These are phyloP conservation scores for Boletellus deceptivus DNA, from an alignment of 1,284 basidiomycete species.

Conservation along the genomic window DNA sequence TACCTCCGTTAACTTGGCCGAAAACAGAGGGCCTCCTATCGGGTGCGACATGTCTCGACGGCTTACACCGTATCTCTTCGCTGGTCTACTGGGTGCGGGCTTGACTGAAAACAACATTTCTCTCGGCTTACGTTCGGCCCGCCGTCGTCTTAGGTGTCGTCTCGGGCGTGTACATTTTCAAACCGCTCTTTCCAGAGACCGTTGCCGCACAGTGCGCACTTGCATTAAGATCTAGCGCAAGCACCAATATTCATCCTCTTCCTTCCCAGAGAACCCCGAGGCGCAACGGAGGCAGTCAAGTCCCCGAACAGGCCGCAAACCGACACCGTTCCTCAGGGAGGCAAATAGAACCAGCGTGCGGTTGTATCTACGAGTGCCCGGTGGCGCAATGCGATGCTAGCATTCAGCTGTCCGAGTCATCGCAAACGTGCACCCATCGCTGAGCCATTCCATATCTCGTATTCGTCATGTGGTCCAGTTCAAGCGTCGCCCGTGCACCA, in stretches of 20 bases:
- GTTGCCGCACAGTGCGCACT: conserved; percentile 15
- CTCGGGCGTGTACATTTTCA: conserved; percentile 64
- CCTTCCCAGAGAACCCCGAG: conserved; percentile 13
- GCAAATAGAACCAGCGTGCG: conserved; percentile 10
- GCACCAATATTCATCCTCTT: conserved; percentile 2
- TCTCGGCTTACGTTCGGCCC: conserved; percentile 6
- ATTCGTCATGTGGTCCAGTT: conserved; percentile 15
- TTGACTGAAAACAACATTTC: not conserved
- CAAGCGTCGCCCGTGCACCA: not conserved
- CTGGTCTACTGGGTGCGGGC: conserved; percentile 28
- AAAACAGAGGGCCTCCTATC: conserved; percentile 28
- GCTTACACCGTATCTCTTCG: conserved; percentile 27
- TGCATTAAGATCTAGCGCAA: not conserved
- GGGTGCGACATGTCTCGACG: conserved; percentile 29
- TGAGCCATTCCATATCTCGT: not conserved
- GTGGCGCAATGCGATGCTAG: not conserved
- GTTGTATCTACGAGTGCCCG: not conserved
- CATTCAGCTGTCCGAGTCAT: not conserved
- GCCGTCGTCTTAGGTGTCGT: conserved; percentile 43
- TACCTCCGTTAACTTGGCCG: not conserved
- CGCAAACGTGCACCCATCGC: conserved; percentile 1
- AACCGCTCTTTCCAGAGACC: conserved; percentile 37
- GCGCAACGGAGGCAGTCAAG: not conserved
- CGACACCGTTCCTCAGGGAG: conserved; percentile 1
- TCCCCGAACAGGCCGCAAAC: conserved; percentile 7